Evolutionary conservation across 2,329 filamentous ascomycete species (phyloP).

Genomic region (Aspergillus sojae): DNA sequence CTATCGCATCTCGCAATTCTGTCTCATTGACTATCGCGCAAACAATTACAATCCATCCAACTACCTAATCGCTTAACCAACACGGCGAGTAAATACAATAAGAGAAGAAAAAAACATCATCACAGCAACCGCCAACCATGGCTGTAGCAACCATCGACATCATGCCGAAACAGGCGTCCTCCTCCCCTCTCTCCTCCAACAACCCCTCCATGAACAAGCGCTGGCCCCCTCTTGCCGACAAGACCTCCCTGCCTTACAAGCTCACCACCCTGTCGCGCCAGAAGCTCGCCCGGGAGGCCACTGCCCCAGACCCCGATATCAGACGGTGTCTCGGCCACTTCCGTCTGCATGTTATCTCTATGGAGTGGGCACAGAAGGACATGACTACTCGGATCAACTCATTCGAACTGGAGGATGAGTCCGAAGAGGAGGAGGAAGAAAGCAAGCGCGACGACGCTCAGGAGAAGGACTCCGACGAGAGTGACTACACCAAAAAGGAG

Average conservation of each 20-base stretch:
- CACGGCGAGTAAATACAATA: background rate
- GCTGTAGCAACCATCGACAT: constrained; percentile 25
- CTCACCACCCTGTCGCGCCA: constrained; percentile 40
- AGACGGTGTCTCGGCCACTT: constrained; percentile 40
- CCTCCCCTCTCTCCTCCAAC: constrained; percentile 27
- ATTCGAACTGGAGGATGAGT: constrained; percentile 38
- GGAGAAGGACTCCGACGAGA: constrained; percentile 11
- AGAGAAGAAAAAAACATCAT: background rate
- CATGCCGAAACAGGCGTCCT: constrained; percentile 19
- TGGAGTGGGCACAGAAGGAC: constrained; percentile 38
- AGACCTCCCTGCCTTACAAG: constrained; percentile 36
- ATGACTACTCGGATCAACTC: constrained; percentile 40
- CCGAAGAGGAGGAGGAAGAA: constrained; percentile 26
- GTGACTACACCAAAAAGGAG: constrained; percentile 8
- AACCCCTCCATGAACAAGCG: constrained; percentile 34
- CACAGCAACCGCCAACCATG: constrained; percentile 20
- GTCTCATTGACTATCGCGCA: background rate
- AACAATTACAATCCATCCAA: background rate
- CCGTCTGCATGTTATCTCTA: constrained; percentile 36
- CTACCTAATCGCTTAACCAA: background rate
- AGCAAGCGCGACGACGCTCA: constrained; percentile 17
- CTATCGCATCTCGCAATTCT: background rate
- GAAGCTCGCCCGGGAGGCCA: constrained; percentile 39
- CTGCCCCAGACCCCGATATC: constrained; percentile 37
- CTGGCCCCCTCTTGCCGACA: constrained; percentile 40